Percentiles rank a stretch among this genome's conserved stretches.
phyloP scores from a whole-genome alignment of 1,284 basidiomycete genomes.

The Cryptococcus jaspeensis region DNA sequence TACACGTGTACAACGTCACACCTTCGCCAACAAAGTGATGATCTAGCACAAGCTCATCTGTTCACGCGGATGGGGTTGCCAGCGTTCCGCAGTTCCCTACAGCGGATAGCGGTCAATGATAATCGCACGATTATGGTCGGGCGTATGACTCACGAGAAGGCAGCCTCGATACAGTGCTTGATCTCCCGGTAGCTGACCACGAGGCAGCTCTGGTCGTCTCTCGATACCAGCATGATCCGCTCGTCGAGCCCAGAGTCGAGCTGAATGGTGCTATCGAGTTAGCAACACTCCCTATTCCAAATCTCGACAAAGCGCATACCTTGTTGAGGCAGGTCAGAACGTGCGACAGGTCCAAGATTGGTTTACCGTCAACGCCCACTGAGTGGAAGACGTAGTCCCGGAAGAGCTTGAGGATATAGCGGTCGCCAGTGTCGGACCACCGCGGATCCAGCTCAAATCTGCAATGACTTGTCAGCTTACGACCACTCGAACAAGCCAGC shows the following conservation, averaged over 20 bases:
- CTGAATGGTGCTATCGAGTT: constrained; percentile 50
- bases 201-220: constrained; percentile 91
- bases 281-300: background rate
- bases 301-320: constrained; percentile 54
- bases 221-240: constrained; percentile 85
- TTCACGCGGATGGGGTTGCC: constrained; percentile 13
- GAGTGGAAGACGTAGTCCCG: constrained; percentile 98
- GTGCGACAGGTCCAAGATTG: constrained; percentile 85
- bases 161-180: constrained; percentile 77
- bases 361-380: constrained; percentile 84
- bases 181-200: constrained; percentile 94
- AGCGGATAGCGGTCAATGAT: background rate
- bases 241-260: constrained; percentile 92
- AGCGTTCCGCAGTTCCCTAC: constrained; percentile 12
- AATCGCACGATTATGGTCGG: background rate
- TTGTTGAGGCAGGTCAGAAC: constrained; percentile 90
- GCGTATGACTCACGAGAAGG: constrained; percentile 60
- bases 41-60: constrained; percentile 1
- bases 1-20: too few relatives aligned
- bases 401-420: constrained; percentile 98
- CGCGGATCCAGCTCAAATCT: constrained; percentile 92
- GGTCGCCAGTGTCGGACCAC: constrained; percentile 97
- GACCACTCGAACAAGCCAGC: background rate
- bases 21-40: too few relatives aligned
- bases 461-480: constrained; percentile 5